phyloP scores from a whole-genome alignment of 306 rosid species.

The Vigna hirtella region DNA sequence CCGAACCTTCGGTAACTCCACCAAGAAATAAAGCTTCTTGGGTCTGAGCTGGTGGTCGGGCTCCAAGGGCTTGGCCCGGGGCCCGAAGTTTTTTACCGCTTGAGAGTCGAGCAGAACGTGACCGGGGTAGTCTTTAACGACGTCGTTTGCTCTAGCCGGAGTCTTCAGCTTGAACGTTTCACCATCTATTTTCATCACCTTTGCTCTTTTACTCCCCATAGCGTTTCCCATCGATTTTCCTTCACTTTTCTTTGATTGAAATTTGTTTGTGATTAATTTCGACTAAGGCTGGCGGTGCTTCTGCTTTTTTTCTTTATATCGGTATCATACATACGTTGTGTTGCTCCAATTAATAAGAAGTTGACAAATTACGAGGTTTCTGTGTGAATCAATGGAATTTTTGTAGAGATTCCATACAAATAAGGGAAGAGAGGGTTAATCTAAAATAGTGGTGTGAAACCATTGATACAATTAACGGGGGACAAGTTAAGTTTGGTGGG shows the following conservation, averaged over 20 bases:
- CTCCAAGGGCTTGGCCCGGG: slow-evolving; percentile 76
- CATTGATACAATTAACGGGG: neutral
- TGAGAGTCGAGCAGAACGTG: slow-evolving; percentile 67
- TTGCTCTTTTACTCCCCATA: slow-evolving; percentile 64
- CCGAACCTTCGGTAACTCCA: slow-evolving; percentile 58
- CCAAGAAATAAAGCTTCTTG: slow-evolving; percentile 64
- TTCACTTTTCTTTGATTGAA: neutral
- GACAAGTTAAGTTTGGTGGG: slow-evolving; percentile 29
- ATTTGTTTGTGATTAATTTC: neutral
- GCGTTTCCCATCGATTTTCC: slow-evolving; percentile 69
- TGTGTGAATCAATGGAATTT: slow-evolving; percentile 49
- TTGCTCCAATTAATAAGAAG: neutral
- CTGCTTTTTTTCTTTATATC: slow-evolving; percentile 33
- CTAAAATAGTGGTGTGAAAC: slow-evolving; percentile 43
- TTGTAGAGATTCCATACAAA: slow-evolving; percentile 36
- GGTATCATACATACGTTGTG: neutral
- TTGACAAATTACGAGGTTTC: slow-evolving; percentile 33
- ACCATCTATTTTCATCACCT: slow-evolving; percentile 82
- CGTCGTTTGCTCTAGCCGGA: slow-evolving; percentile 64
- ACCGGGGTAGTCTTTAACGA: slow-evolving; percentile 66
- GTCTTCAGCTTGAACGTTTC: slow-evolving; percentile 72
- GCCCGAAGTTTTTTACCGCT: slow-evolving; percentile 64
- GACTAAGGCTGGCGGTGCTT: neutral
- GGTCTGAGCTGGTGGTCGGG: slow-evolving; percentile 64
- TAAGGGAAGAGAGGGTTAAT: neutral